Evolutionary conservation across 2,329 filamentous ascomycete genomes (phyloP), one percentile per base, ranked within the genome.

Genomic region (Colletotrichum sp.): DNA sequence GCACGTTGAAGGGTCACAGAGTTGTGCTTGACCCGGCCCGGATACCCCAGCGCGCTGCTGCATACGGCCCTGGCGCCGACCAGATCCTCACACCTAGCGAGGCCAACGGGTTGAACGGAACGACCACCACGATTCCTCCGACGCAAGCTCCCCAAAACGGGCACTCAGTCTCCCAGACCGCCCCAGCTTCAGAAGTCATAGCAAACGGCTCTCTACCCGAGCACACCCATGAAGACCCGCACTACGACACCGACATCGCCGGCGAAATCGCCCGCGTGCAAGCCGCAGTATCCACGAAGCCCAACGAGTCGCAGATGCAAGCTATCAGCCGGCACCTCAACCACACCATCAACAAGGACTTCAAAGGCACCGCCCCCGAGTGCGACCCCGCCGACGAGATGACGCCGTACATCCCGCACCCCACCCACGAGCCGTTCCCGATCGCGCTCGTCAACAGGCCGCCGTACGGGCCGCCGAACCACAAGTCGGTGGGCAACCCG

Each of bases 391-490:
- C 59, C 0, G 86, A 92, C 3, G 87, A 89, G 67, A 93, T 95
- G 90, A 92, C 89, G 1, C 94, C 94, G 0, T 94, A 94, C 72
- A 88, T 94, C 8, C 84, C 90, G 0, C 86, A 91, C 26, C 85
- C 86, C 0, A 81, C 84, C 0, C 89, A 91, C 75, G 84, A 88
- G 4, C 87, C 90, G 0, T 90, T 95, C 18, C 93, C 94, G 0
- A 94, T 96, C 78, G 94, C 93, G 1, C 85, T 96, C 65, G 93
- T 95, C 1, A 93, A 92, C 78, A 90, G 94, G 4, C 88, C 90
- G 24, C 93, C 94, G 0, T 94, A 92, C 80, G 93, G 93, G 2
- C 86, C 88, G 0, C 88, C 92, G 2, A 93, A 91, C 78, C 91
- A 93, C 72, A 85, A 87, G 21, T 92, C 89, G 21, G 85, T 92